Evolutionary conservation across 352 stramenopile genomes (phyloP).

Genomic region (Peronosclerospora sorghi): DNA sequence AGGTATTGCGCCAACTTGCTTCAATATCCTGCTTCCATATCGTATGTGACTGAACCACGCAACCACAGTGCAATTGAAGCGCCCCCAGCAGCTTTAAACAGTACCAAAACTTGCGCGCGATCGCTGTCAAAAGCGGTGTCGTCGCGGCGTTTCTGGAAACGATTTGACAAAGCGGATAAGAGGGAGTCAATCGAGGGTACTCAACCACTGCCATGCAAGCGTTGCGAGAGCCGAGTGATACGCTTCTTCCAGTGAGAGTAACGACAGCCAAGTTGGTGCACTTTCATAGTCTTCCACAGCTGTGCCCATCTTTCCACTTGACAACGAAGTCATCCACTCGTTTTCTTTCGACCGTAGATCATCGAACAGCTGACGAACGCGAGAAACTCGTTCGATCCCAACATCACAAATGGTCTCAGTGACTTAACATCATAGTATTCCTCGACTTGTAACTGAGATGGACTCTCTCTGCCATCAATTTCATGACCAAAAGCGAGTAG

Average conservation of each 20-base stretch:
- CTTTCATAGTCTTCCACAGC: conserved; percentile 9
- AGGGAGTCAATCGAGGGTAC: conserved; percentile 8
- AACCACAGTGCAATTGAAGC: conserved; percentile 14
- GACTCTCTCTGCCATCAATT: conserved; percentile 5
- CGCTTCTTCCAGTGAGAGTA: conserved; percentile 25
- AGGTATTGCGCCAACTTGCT: conserved; percentile 6
- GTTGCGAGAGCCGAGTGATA: conserved; percentile 22
- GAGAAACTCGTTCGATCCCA: conserved; percentile 5
- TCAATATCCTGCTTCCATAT: conserved; percentile 4
- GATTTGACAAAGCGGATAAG: conserved; percentile 9
- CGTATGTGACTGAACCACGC: not conserved
- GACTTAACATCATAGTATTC: conserved; percentile 9
- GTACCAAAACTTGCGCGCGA: conserved; percentile 54
- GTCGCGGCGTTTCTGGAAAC: conserved; percentile 28
- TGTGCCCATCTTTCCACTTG: conserved; percentile 1
- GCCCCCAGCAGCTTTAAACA: conserved; percentile 29
- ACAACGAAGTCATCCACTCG: conserved; percentile 20
- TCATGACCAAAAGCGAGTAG: conserved; percentile 15
- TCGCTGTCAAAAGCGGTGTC: conserved; percentile 45
- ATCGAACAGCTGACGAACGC: conserved; percentile 19
- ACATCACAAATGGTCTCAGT: conserved; percentile 3
- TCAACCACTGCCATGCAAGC: conserved; percentile 13
- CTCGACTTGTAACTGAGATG: conserved; percentile 4
- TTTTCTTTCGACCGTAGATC: conserved; percentile 25
- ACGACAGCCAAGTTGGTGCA: conserved; percentile 15